These are phyloP conservation scores for Trypanosoma vivax DNA, from an alignment of 208 protist genomes.

Conservation along the genomic window DNA sequence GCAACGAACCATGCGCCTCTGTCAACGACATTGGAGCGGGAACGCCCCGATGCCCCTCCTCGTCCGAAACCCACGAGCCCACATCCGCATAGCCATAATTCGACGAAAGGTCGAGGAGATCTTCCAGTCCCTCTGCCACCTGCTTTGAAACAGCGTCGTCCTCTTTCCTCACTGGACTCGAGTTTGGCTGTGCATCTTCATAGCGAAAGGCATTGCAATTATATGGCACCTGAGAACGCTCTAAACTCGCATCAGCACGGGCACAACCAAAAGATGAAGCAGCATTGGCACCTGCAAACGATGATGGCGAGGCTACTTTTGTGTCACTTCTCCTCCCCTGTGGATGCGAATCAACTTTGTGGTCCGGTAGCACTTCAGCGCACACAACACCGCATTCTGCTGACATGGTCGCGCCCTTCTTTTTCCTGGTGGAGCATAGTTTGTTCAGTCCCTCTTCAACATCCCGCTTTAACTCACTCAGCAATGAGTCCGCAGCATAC, in stretches of 20 bases:
- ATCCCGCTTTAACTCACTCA: constrained; percentile 14
- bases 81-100: constrained; percentile 36
- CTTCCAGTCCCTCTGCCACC: background rate
- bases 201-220: too few species aligned
- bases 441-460: constrained; percentile 8
- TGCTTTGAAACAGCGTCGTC: background rate
- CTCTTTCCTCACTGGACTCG: background rate
- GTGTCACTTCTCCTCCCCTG: too few species aligned
- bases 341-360: background rate
- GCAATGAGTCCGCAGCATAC: background rate
- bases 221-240: too few species aligned
- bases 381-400: constrained; percentile 5
- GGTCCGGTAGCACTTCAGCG: constrained; percentile 4
- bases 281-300: too few species aligned
- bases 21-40: background rate
- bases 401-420: background rate
- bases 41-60: background rate
- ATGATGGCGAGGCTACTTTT: too few species aligned
- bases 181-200: constrained; percentile 8
- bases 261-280: too few species aligned
- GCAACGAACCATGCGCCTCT: background rate
- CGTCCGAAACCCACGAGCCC: constrained; percentile 20
- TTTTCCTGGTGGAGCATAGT: constrained; percentile 4
- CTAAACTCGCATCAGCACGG: too few species aligned
- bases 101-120: constrained; percentile 19